Evolutionary conservation across 148 eudicot genomes (phyloP), one percentile per base, ranked within the genome.

Genomic region (Chenopodium album): DNA sequence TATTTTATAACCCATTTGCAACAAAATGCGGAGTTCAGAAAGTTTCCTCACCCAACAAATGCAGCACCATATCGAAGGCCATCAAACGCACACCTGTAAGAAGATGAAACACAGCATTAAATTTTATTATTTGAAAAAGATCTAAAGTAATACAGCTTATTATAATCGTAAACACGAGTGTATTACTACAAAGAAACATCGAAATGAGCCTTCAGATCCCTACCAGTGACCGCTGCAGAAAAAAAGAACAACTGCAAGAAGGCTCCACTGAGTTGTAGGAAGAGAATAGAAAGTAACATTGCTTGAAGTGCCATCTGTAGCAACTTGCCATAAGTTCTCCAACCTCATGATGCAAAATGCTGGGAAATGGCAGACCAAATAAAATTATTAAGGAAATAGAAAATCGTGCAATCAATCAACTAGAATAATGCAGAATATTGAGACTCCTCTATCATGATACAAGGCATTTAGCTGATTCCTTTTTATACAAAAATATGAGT

Each of bases 151-250:
- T 34, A 80, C 17, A 26, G 77, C 54, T 37, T 62, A 23, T 48
- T 28, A 22, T 26, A 71, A 70, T 17, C 32, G 66, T 70, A 46
- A 64, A 60, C 26, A 31, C 20, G 31, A 56, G 54, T 12, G 72
- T 28, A 62, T 17, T 23, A 16, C 28, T 54, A 77, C 63, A 32
- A 66, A 28, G 4, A 28, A 69, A 8, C 29, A 52, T 2, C 59
- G 41, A 2, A 83, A 72, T 50, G n/a, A 44, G 32, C 22, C 44
- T 72, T 63, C 41, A 65, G 22, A 71, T 79, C 54, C 77, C 79
- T 92, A 96, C 99, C 99, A 97, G 82, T 94, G 99, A 71, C 98
- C 98, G 26, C 96, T 92, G 88, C 92, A 84, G 89, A 94, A 97
- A 90, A 97, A 97, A 48, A 97, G 87, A 86, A 86, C 89, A 72